Evolutionary conservation across 768 basidiomycete species (phyloP).

Genomic region (Auriscalpium orientale): DNA sequence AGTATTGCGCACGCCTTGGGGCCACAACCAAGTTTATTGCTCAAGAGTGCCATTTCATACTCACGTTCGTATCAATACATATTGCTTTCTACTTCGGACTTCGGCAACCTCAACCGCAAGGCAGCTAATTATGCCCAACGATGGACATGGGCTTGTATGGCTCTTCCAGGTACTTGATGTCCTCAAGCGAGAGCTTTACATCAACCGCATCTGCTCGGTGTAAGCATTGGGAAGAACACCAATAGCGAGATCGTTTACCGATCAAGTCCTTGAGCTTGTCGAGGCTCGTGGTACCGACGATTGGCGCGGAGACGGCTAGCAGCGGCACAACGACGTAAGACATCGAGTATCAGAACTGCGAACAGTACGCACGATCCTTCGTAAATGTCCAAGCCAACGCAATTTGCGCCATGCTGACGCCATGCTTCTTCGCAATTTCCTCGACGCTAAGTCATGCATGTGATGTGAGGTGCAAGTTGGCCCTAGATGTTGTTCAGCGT

Average conservation of each 20-base stretch:
- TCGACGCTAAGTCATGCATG: conserved; percentile 18
- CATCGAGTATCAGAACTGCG: not conserved
- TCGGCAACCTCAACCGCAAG: too few relatives aligned
- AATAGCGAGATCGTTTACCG: conserved; percentile 2
- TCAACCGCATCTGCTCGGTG: conserved; percentile 21
- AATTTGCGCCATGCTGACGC: conserved; percentile 31
- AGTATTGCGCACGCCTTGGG: too few relatives aligned
- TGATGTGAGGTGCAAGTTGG: not conserved
- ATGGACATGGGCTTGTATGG: conserved; percentile 23
- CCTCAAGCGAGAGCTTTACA: conserved; percentile 32
- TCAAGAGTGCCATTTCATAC: too few relatives aligned
- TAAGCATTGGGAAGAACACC: not conserved
- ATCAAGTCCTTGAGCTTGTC: conserved; percentile 27
- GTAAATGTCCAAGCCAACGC: conserved; percentile 27
- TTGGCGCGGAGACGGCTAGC: conserved; percentile 23
- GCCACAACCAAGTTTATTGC: too few relatives aligned
- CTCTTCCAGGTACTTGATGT: conserved; percentile 31
- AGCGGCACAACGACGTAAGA: not conserved
- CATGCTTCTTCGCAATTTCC: conserved; percentile 28
- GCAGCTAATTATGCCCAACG: not conserved
- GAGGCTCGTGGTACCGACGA: conserved; percentile 27
- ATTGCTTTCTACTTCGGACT: too few relatives aligned
- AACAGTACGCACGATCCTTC: conserved; percentile 16
- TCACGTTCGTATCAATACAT: too few relatives aligned
- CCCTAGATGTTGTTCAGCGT: not conserved